phyloP scores from a whole-genome alignment of 495 filamentous ascomycete species.

The Cenococcum geophilum region DNA sequence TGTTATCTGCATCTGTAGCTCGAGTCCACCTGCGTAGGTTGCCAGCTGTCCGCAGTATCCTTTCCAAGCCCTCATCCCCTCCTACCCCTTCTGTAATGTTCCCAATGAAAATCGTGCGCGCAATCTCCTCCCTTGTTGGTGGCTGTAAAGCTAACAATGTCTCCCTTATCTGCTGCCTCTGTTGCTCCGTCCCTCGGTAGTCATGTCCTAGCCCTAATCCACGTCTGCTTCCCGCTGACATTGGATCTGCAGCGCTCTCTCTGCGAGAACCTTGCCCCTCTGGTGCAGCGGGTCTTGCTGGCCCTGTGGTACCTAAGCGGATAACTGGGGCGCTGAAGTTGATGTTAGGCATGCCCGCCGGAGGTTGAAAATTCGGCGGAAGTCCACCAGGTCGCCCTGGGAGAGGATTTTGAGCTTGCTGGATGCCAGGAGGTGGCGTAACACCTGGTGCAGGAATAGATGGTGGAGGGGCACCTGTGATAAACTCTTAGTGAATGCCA shows the following conservation, averaged over 20 bases:
- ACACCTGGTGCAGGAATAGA: conserved; percentile 70
- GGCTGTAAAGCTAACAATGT: conserved; percentile 72
- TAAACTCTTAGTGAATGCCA: conserved; percentile 7
- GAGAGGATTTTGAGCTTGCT: conserved; percentile 61
- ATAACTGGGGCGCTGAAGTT: conserved; percentile 98
- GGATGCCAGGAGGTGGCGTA: conserved; percentile 71
- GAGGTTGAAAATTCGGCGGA: conserved; percentile 80
- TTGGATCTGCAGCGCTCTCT: conserved; percentile 45
- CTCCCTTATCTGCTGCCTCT: conserved; percentile 64
- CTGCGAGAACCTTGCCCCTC: conserved; percentile 32
- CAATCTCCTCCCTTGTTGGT: conserved; percentile 82
- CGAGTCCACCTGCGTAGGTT: conserved; percentile 79
- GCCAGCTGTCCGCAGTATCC: conserved; percentile 70
- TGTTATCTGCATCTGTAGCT: conserved; percentile 73
- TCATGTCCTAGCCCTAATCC: conserved; percentile 64
- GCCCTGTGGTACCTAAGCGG: conserved; percentile 69
- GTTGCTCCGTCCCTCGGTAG: conserved; percentile 53
- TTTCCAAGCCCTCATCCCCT: conserved; percentile 77
- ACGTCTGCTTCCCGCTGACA: conserved; percentile 38
- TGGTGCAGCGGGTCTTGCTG: conserved; percentile 56
- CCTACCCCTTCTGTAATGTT: conserved; percentile 73
- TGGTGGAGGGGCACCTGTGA: conserved; percentile 56
- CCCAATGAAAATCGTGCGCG: conserved; percentile 84
- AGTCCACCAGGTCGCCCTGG: conserved; percentile 71
- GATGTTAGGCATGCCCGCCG: conserved; percentile 91